Conservation (phyloP, 345 rosid genomes). For the Populus davidiana region DNA sequence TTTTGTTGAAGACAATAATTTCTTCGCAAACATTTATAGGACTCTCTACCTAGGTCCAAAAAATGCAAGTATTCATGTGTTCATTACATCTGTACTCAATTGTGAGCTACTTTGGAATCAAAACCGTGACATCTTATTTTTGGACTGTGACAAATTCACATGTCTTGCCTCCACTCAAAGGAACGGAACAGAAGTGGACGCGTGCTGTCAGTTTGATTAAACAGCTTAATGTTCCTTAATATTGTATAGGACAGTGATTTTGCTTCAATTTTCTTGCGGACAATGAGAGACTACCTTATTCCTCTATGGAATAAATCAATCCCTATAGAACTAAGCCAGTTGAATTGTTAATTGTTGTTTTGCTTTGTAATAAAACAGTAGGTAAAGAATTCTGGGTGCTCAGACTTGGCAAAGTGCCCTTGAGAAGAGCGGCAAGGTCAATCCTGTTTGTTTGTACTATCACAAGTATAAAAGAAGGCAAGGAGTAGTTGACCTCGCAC, state of each 20-base stretch:
- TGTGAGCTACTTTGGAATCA: background rate
- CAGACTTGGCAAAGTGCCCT: slow-evolving; percentile 15
- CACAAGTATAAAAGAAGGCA: slow-evolving; percentile 1
- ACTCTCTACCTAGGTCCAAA: background rate
- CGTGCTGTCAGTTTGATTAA: background rate
- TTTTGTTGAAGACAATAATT: background rate
- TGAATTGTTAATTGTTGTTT: background rate
- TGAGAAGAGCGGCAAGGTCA: slow-evolving; percentile 19
- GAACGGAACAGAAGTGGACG: background rate
- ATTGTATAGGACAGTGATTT: background rate
- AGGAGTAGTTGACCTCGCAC: slow-evolving; percentile 6
- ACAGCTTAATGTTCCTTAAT: background rate
- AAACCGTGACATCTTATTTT: background rate
- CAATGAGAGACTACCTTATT: slow-evolving; percentile 14
- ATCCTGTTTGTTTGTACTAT: slow-evolving; percentile 18
- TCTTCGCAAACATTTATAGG: background rate
- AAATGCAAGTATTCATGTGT: background rate
- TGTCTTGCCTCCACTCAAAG: background rate
- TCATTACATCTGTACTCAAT: background rate
- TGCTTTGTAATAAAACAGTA: background rate
- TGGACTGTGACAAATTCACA: background rate
- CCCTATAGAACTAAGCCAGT: background rate
- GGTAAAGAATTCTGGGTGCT: slow-evolving; percentile 24
- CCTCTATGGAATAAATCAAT: background rate
- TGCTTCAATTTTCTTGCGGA: slow-evolving; percentile 13